These are phyloP conservation scores for Gracilaria vermiculophylla DNA, from an alignment of 23 red algal genomes.

Conservation along the genomic window DNA sequence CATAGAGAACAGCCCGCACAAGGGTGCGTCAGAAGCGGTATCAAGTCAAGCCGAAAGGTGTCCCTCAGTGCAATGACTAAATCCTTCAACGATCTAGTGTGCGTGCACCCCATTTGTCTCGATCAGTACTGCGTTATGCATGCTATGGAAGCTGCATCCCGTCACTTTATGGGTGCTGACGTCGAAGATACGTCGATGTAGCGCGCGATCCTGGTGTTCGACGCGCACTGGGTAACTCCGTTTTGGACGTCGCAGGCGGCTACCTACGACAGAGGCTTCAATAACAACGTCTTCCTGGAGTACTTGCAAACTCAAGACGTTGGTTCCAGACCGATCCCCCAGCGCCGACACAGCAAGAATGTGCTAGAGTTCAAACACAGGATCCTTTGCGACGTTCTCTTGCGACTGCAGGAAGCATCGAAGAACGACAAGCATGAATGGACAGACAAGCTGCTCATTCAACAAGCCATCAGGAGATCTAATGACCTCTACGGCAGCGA, in stretches of 20 bases:
- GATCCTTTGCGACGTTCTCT: not conserved
- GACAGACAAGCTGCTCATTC: not conserved
- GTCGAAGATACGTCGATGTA: not conserved
- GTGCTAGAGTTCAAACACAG: constrained; percentile 26
- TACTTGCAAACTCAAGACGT: not conserved
- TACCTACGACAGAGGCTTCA: not conserved
- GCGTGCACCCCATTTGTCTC: constrained; percentile 11
- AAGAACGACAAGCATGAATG: not conserved
- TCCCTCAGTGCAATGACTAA: not conserved
- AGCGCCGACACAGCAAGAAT: constrained; percentile 10
- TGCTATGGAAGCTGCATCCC: not conserved
- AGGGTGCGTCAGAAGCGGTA: no score
- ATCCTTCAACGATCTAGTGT: constrained; percentile 32
- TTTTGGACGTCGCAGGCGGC: not conserved
- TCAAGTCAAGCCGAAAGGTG: not conserved
- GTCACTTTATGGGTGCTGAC: not conserved
- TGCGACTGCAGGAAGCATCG: not conserved
- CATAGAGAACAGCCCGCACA: no score
- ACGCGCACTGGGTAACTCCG: constrained; percentile 17
- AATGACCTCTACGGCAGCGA: constrained; percentile 15
- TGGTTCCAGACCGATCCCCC: not conserved
- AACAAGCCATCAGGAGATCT: constrained; percentile 3
- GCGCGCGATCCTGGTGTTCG: not conserved
- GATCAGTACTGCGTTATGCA: constrained; percentile 23
- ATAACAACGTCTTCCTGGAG: constrained; percentile 7